A percentile compares a stretch with the other conserved stretches of the same genome.
Evolutionary conservation across 257 asterid genomes (phyloP).

Genomic region (Ilex aquifolium): DNA sequence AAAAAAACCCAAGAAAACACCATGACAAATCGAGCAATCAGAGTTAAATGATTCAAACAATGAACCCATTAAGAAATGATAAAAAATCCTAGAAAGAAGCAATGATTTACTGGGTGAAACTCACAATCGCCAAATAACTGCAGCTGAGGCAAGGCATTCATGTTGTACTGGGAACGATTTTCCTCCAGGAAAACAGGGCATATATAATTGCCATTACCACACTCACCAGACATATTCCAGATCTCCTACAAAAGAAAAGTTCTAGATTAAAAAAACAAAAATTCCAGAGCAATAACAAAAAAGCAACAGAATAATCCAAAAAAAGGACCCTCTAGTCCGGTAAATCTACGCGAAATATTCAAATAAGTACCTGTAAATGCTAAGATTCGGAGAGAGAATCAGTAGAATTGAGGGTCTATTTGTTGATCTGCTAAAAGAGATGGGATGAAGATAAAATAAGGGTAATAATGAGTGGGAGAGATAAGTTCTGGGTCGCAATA

Average conservation of each 20-base stretch:
- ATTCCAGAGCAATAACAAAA: background rate
- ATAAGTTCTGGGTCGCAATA: slow-evolving; percentile 18
- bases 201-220: slow-evolving; percentile 36
- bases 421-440: slow-evolving; percentile 14
- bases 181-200: slow-evolving; percentile 41
- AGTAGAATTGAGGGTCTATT: slow-evolving; percentile 6
- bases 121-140: slow-evolving; percentile 66
- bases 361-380: too few relatives aligned
- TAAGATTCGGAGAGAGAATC: too few relatives aligned
- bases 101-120: slow-evolving; percentile 6
- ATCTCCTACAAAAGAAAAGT: slow-evolving; percentile 5
- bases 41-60: too few relatives aligned
- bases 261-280: slow-evolving; percentile 20
- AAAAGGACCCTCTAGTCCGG: too few relatives aligned
- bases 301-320: background rate
- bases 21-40: too few relatives aligned
- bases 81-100: too few relatives aligned
- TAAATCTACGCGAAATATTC: too few relatives aligned
- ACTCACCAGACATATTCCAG: slow-evolving; percentile 65
- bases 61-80: too few relatives aligned
- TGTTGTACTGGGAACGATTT: slow-evolving; percentile 33
- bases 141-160: slow-evolving; percentile 49
- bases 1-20: too few relatives aligned
- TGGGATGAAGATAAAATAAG: slow-evolving; percentile 31
- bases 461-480: slow-evolving; percentile 32